Percentiles rank a stretch among this genome's conserved stretches.
Evolutionary conservation across 805 yeast species (phyloP).

Genomic region (Candida glaebosa): DNA sequence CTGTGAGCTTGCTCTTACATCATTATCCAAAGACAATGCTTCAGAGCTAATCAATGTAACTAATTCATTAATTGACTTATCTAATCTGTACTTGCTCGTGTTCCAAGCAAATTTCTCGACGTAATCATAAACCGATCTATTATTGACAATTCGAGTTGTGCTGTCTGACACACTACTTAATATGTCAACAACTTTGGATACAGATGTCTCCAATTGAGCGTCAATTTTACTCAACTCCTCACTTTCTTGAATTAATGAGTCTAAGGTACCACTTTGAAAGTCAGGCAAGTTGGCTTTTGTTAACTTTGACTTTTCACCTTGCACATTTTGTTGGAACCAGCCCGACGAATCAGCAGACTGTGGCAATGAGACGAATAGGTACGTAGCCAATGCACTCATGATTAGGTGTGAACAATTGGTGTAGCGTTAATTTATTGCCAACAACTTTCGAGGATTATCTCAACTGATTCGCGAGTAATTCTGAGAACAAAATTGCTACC

Average conservation of each 20-base stretch:
- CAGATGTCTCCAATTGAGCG: conserved; percentile 65
- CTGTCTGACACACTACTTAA: conserved; percentile 41
- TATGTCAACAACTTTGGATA: conserved; percentile 74
- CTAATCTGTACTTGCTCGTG: conserved; percentile 78
- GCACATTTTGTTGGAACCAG: conserved; percentile 55
- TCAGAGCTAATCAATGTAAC: conserved; percentile 69
- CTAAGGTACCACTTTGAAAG: conserved; percentile 93
- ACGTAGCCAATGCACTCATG: conserved; percentile 39
- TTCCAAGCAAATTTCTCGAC: conserved; percentile 84
- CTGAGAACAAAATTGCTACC: background rate
- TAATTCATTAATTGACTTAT: conserved; percentile 75
- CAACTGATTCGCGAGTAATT: conserved; percentile 3
- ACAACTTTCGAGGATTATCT: conserved; percentile 2
- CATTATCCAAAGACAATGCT: conserved; percentile 78
- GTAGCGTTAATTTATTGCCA: background rate
- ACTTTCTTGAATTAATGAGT: conserved; percentile 82
- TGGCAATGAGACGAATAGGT: conserved; percentile 59
- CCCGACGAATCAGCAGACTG: conserved; percentile 43
- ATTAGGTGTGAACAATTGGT: background rate
- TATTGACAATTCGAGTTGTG: conserved; percentile 35
- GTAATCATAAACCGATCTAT: conserved; percentile 54
- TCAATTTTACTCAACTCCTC: conserved; percentile 87
- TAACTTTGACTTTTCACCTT: conserved; percentile 58
- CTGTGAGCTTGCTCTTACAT: conserved; percentile 72
- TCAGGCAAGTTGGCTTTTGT: conserved; percentile 64